phyloP scores from a whole-genome alignment of 345 rosid genomes.

The Rhodamnia argentea region DNA sequence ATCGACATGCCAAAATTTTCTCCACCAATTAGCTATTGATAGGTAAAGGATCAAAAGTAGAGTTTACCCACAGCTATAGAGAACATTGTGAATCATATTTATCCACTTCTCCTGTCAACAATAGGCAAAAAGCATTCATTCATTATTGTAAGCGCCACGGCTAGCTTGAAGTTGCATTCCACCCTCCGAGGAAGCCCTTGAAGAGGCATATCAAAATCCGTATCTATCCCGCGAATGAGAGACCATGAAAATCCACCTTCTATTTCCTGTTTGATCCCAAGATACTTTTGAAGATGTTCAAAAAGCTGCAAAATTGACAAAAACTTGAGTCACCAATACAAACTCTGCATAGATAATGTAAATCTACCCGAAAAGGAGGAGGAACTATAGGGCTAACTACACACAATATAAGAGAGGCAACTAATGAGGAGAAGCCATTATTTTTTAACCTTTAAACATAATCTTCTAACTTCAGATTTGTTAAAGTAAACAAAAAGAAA shows the following conservation, averaged over 20 bases:
- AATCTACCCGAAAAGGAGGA: neutral
- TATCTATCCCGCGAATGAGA: conserved; percentile 45
- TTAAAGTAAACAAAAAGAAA: neutral
- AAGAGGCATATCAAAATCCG: conserved; percentile 33
- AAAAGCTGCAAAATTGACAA: conserved; percentile 39
- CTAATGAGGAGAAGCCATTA: neutral
- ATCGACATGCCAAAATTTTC: too few species aligned
- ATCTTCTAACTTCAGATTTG: neutral
- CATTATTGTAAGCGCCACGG: conserved; percentile 68
- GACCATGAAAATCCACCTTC: conserved; percentile 89
- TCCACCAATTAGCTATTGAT: too few species aligned
- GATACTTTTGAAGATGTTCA: conserved; percentile 55
- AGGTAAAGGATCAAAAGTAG: too few species aligned
- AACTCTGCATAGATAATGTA: neutral
- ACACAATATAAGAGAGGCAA: neutral
- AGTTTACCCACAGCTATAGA: too few species aligned
- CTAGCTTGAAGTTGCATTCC: conserved; percentile 73
- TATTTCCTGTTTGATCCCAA: conserved; percentile 73
- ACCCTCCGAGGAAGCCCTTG: conserved; percentile 40
- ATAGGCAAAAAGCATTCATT: conserved; percentile 92
- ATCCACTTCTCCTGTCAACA: conserved; percentile 73
- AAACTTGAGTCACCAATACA: neutral
- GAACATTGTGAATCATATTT: too few species aligned
- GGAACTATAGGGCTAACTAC: neutral
- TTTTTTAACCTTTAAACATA: neutral